Evolutionary conservation across 2,329 filamentous ascomycete genomes (phyloP).

Genomic region (Apiospora saccharicola): DNA sequence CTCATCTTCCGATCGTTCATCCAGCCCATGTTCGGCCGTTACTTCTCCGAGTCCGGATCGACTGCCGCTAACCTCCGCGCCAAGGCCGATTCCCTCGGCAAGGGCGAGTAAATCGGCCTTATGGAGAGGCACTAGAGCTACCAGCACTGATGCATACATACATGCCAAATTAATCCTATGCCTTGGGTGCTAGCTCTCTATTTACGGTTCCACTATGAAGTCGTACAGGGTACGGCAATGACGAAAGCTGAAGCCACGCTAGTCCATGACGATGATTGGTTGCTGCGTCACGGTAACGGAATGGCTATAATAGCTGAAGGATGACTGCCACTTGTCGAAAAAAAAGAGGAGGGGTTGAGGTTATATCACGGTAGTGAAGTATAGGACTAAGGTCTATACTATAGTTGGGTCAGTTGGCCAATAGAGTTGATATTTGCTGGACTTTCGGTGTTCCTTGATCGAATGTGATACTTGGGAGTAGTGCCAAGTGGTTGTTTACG

Average conservation of each 20-base stretch:
- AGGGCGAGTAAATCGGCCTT: constrained; percentile 62
- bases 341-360: background rate
- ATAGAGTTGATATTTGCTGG: constrained; percentile 10
- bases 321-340: constrained; percentile 8
- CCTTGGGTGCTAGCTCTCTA: constrained; percentile 8
- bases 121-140: constrained; percentile 8
- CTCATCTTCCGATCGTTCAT: constrained; percentile 97
- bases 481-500: background rate
- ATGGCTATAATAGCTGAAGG: background rate
- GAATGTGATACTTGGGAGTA: background rate
- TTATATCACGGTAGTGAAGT: constrained; percentile 8
- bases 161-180: constrained; percentile 19
- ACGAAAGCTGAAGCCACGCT: constrained; percentile 5
- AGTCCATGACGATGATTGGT: constrained; percentile 1
- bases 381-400: background rate
- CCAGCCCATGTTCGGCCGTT: constrained; percentile 88
- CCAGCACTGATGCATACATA: constrained; percentile 16
- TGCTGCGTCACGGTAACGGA: constrained; percentile 8
- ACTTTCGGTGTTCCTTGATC: background rate
- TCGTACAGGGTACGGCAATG: constrained; percentile 3
- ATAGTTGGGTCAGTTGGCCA: background rate
- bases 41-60: constrained; percentile 76
- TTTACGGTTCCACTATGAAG: constrained; percentile 5
- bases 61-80: constrained; percentile 88
- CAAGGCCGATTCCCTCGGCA: constrained; percentile 82